These are phyloP conservation scores for Suillus lakei DNA, from an alignment of 768 basidiomycete genomes.

Conservation along the genomic window DNA sequence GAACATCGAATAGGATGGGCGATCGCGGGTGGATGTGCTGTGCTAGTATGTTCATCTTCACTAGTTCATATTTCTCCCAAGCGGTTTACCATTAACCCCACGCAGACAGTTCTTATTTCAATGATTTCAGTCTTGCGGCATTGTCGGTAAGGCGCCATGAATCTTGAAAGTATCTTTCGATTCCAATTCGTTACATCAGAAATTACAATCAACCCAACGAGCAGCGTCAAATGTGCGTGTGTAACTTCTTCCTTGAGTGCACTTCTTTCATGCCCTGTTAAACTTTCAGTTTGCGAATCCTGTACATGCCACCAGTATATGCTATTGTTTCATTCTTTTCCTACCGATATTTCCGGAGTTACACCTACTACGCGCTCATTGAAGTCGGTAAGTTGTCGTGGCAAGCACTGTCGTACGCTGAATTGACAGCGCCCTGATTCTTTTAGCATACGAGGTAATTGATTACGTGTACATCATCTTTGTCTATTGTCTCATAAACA, in stretches of 20 bases:
- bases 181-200: conserved; percentile 40
- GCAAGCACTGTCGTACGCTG: conserved; percentile 7
- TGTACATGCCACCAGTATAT: conserved; percentile 86
- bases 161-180: neutral
- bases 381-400: conserved; percentile 47
- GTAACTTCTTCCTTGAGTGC: neutral
- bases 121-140: conserved; percentile 59
- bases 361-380: conserved; percentile 64
- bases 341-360: conserved; percentile 81
- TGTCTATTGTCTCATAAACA: conserved; percentile 21
- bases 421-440: conserved; percentile 20
- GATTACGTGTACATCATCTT: conserved; percentile 5
- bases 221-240: conserved; percentile 78
- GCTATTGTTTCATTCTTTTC: conserved; percentile 85
- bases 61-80: neutral
- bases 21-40: conserved; percentile 65
- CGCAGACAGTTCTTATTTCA: conserved; percentile 66
- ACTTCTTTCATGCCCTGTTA: conserved; percentile 1
- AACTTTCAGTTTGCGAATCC: conserved; percentile 62
- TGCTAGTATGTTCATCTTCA: conserved; percentile 47
- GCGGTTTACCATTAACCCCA: neutral
- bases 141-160: conserved; percentile 54
- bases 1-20: conserved; percentile 75
- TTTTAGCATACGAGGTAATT: conserved; percentile 69
- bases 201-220: conserved; percentile 73